Evolutionary conservation across 1,284 basidiomycete genomes (phyloP), one percentile per base, ranked within the genome.

Genomic region (Cronartium ribicola): DNA sequence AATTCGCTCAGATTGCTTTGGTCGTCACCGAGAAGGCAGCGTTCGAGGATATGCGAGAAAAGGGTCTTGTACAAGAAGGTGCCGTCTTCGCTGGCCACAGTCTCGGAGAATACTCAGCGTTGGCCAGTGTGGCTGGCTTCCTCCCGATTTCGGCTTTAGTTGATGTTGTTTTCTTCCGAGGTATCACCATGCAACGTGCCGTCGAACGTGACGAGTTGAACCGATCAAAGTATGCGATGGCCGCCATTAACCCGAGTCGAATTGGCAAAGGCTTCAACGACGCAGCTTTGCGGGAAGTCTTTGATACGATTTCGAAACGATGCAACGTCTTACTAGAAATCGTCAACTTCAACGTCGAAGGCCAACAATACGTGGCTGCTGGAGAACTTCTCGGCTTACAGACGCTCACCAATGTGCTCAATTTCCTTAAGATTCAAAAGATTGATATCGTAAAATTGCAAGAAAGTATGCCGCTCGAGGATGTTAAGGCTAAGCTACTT

Each of bases 131-230:
- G 77, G 95, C 95, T 60, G 93, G 94, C 81, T 92, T 97, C 62
- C 88, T 98, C 61, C 90, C 92, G 60, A 93, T 98, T 80, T 92
- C 94, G 41, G 88, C 92, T n/a, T 88, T 98, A 66, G 92, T 95
- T 79, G 94, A 98, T 79, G 92, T 98, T 80, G 95, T 98, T 59
- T 98, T 98, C 87, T 98, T 97, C 83, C 92, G 96, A 83, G 95
- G 95, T 81, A 95, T 98, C 80, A 98, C 95, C 66, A 98, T 98
- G 95, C 94, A 97, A 81, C 91, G 94, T 61, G 94, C 94, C 22
- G 94, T 97, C 76, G 91, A 96, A 82, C 91, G 95, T 63, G 95
- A 98, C 80, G 85, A 89, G 2, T 85, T 91, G 75, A 94, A 94
- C 80, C 88, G 95, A 67, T 94, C 92, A 43, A 93, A 95, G 82